These are phyloP conservation scores for Erysimum cheiranthoides DNA, from an alignment of 345 rosid genomes.

Conservation along the genomic window DNA sequence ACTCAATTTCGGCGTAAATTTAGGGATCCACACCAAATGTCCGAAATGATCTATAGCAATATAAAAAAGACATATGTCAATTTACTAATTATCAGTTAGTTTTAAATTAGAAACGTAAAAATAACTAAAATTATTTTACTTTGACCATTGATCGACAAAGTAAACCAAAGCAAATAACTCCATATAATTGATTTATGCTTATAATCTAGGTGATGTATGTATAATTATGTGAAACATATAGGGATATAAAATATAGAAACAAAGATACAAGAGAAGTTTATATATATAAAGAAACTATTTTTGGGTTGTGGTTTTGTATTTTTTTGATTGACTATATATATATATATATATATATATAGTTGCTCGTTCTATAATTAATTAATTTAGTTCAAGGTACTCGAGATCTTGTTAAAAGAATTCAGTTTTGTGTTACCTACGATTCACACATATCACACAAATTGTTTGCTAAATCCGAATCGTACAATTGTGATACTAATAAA, in stretches of 20 bases:
- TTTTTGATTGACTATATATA: not conserved
- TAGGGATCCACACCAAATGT: too few species aligned
- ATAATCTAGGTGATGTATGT: not conserved
- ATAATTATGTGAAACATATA: not conserved
- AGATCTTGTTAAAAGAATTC: constrained; percentile 4
- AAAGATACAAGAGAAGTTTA: not conserved
- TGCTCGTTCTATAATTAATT: too few species aligned
- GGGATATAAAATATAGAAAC: not conserved
- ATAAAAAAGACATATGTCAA: too few species aligned
- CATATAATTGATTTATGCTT: not conserved
- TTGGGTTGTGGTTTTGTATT: not conserved
- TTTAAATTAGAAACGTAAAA: not conserved
- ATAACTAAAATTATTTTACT: not conserved
- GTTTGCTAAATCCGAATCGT: not conserved
- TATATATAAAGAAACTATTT: not conserved
- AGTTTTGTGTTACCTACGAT: not conserved
- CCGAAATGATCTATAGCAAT: too few species aligned
- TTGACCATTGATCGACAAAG: not conserved
- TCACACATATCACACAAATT: not conserved
- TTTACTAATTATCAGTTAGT: too few species aligned
- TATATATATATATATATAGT: too few species aligned
- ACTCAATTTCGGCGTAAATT: not conserved
- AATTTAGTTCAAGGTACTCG: too few species aligned
- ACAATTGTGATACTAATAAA: not conserved
- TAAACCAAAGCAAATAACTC: not conserved